These are phyloP conservation scores for Chalciporus pseudorubinellus DNA, from an alignment of 768 basidiomycete genomes.

Conservation along the genomic window DNA sequence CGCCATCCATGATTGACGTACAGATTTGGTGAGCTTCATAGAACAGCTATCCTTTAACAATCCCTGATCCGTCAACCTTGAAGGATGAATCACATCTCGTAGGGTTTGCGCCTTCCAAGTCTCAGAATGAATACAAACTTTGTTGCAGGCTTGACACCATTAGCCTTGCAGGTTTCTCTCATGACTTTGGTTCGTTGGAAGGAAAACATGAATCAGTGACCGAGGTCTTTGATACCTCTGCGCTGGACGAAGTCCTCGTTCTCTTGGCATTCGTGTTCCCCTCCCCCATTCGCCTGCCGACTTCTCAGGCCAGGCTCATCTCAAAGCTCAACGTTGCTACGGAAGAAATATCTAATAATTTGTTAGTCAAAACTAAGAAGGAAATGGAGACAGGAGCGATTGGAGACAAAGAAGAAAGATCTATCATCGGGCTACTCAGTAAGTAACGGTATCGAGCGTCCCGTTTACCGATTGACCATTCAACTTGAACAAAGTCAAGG, in stretches of 20 bases:
- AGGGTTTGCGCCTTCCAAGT: background rate
- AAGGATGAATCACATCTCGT: conserved; percentile 39
- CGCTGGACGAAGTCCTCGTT: conserved; percentile 32
- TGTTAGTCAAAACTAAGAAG: conserved; percentile 37
- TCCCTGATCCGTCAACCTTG: background rate
- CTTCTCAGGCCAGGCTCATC: conserved; percentile 31
- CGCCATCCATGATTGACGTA: conserved; percentile 38
- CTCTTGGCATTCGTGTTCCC: conserved; percentile 40
- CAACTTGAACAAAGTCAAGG: conserved; percentile 32
- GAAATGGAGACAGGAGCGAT: conserved; percentile 28
- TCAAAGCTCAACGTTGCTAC: conserved; percentile 33
- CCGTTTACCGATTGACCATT: background rate
- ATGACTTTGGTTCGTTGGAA: conserved; percentile 53
- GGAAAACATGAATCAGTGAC: conserved; percentile 44
- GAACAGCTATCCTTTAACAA: background rate
- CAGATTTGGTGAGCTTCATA: conserved; percentile 28
- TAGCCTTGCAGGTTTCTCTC: conserved; percentile 58
- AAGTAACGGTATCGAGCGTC: conserved; percentile 18
- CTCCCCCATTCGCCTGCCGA: conserved; percentile 36
- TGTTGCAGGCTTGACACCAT: conserved; percentile 50
- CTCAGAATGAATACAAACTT: background rate
- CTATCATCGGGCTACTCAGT: conserved; percentile 27
- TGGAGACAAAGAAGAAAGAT: conserved; percentile 23
- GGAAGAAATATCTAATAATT: conserved; percentile 37
- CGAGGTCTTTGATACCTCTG: conserved; percentile 38